Base-by-base conservation (phyloP, 148 eudicot species). In the Silene conica region DNA sequence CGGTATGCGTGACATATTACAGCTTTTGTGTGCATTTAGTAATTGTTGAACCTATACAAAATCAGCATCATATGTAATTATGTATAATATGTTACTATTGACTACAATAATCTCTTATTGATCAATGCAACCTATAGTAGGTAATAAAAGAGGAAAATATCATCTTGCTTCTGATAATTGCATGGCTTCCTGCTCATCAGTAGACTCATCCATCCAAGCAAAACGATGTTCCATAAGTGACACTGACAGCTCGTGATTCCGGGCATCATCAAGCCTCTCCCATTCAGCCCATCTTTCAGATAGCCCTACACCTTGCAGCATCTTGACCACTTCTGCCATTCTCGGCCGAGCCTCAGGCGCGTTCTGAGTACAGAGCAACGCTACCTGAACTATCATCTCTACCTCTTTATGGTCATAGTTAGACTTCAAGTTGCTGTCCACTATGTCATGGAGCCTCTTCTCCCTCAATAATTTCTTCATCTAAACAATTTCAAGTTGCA, bases 121-220 rank as follows among this genome's bases (percentile, higher is more conserved):
- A 71, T 48, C 21, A 46, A 61, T 60, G 50, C 34, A 61, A 26
- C 70, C 66, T 61, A 22, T n/a, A n/a, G n/a, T n/a, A n/a, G 46
- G 8, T 34, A 23, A 34, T 28, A 6, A 8, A 7, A 41, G 8
- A 31, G 19, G 15, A 8, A 5, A 18, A 21, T 18, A 67, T 83
- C 76, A 95, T 85, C 98, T 89, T 23, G 94, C 96, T 83, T 86
- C 88, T 78, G 98, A 95, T 76, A 95, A 68, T 60, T 95, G 89
- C 77, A 90, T 83, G 67, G 97, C 93, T 80, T 88, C 93, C 66
- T 90, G 98, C 69, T 87, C 90, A 72, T 82, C 87, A 68, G 86
- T 85, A 22, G 89, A 85, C 28, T 95, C 98, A 38, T 90, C 93
- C 55, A 85, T 89, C 97, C 97, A 92, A 66, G 82, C 80, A 79